phyloP scores from a whole-genome alignment of 352 stramenopile species.

The Globisporangium alternatum region DNA sequence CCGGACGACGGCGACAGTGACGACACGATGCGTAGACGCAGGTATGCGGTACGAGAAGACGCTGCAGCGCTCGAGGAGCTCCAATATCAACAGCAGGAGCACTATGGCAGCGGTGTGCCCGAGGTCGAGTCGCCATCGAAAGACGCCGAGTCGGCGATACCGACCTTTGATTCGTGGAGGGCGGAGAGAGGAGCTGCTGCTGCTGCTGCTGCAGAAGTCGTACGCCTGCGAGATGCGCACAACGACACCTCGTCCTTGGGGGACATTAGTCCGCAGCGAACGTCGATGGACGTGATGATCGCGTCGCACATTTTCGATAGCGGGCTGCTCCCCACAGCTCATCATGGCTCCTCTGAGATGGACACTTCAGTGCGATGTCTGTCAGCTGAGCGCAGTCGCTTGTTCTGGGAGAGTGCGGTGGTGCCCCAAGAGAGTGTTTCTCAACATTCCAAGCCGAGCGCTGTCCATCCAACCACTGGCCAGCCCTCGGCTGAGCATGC shows the following conservation, averaged over 20 bases:
- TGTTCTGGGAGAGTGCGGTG: conserved; percentile 26
- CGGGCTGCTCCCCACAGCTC: background rate
- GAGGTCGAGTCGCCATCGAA: conserved; percentile 17
- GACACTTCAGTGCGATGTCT: background rate
- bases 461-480: background rate
- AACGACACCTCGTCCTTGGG: background rate
- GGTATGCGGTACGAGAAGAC: conserved; percentile 13
- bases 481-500: background rate
- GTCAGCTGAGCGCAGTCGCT: conserved; percentile 20
- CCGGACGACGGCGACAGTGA: background rate
- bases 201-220: background rate
- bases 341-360: background rate
- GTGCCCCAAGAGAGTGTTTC: background rate
- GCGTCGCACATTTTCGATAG: conserved; percentile 15
- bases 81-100: conserved; percentile 10
- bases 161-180: conserved; percentile 27
- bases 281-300: conserved; percentile 11
- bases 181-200: conserved; percentile 15
- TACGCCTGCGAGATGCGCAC: background rate
- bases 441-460: background rate
- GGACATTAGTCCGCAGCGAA: conserved; percentile 7
- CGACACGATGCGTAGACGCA: background rate
- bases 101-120: conserved; percentile 13
- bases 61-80: conserved; percentile 13
- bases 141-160: conserved; percentile 8